Evolutionary conservation across 1,139 yeast species (phyloP).

Genomic region (Geotrichum carabidarum): DNA sequence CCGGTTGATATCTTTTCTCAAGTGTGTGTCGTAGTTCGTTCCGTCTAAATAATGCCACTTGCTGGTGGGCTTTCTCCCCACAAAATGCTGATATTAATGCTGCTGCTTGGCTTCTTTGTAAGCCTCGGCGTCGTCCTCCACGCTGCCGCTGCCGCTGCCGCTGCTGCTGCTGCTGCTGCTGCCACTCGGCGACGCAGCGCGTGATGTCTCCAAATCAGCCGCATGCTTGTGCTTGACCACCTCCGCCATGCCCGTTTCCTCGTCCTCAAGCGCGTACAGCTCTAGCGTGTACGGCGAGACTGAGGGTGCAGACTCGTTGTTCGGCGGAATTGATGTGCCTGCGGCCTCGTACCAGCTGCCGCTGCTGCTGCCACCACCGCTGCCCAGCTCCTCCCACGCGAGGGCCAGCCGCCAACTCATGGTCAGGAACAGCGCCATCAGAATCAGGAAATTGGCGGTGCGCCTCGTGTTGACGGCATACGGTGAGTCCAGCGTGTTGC

Average conservation of each 20-base stretch:
- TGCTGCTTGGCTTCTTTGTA: no score
- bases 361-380: background rate
- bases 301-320: background rate
- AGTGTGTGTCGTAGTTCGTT: no score
- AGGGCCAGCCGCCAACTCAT: background rate
- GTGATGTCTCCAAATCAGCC: no score
- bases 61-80: no score
- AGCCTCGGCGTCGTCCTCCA: no score
- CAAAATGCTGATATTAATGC: no score
- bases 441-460: background rate
- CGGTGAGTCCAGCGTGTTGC: slow-evolving; percentile 4
- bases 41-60: no score
- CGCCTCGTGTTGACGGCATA: background rate
- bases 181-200: no score
- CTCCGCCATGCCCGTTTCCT: background rate
- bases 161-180: no score
- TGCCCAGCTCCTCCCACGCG: background rate
- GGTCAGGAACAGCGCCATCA: background rate
- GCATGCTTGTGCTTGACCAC: background rate
- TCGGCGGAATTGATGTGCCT: background rate
- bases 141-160: no score
- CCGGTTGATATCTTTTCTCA: no score
- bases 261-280: background rate
- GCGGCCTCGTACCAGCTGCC: background rate
- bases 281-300: background rate